phyloP scores from a whole-genome alignment of 2,329 filamentous ascomycete species.

The Fusarium newnesense region DNA sequence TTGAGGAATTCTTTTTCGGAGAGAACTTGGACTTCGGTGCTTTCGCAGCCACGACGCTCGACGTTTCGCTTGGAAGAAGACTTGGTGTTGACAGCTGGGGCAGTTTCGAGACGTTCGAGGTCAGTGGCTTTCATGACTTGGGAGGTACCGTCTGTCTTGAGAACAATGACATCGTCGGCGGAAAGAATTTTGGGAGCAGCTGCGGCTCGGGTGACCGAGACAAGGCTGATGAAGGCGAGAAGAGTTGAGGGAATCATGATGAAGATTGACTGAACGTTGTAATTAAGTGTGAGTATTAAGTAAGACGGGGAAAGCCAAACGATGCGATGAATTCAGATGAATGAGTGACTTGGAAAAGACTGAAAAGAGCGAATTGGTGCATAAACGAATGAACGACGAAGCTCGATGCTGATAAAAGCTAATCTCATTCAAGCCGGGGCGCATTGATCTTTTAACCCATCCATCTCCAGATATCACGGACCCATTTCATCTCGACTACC shows the following conservation, averaged over 20 bases:
- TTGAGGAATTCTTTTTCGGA: slow-evolving; percentile 38
- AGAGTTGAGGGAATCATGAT: slow-evolving; percentile 32
- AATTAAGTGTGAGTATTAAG: neutral
- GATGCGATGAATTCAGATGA: neutral
- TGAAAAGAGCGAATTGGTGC: neutral
- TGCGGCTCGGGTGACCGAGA: slow-evolving; percentile 29
- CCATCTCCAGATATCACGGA: neutral
- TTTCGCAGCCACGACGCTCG: slow-evolving; percentile 25
- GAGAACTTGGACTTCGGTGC: slow-evolving; percentile 32
- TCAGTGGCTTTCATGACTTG: slow-evolving; percentile 37
- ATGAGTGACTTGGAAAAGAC: slow-evolving; percentile 11
- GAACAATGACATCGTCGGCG: slow-evolving; percentile 33
- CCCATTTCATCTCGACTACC: neutral
- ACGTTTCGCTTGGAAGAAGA: neutral
- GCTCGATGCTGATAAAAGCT: neutral
- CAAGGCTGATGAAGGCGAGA: slow-evolving; percentile 24
- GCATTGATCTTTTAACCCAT: slow-evolving; percentile 9
- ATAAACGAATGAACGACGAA: neutral
- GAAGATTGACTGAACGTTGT: fast-evolving
- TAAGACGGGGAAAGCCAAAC: too few relatives aligned
- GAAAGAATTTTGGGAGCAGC: slow-evolving; percentile 12
- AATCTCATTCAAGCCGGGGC: neutral
- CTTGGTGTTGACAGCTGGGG: neutral
- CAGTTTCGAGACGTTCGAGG: slow-evolving; percentile 26
- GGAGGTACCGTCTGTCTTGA: slow-evolving; percentile 28